Evolutionary conservation across 805 yeast species (phyloP).

Genomic region (Starmerella kuoi): DNA sequence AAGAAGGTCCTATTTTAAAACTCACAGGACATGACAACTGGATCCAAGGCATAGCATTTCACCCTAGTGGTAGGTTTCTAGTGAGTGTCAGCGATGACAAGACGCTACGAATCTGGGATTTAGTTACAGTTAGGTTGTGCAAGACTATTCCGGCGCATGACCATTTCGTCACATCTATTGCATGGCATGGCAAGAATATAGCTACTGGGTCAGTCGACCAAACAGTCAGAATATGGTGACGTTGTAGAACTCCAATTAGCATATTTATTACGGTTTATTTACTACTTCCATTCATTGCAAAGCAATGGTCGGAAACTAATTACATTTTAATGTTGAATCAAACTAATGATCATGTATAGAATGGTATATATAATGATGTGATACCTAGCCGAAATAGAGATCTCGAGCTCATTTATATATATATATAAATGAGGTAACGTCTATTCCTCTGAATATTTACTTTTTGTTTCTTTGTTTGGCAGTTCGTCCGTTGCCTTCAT

Average conservation of each 20-base stretch:
- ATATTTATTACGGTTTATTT: no score
- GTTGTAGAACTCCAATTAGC: no score
- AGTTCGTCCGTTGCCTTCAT: no score
- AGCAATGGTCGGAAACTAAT: background rate
- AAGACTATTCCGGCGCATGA: constrained; percentile 47
- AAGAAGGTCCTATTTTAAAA: constrained; percentile 46
- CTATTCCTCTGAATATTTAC: no score
- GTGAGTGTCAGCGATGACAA: constrained; percentile 72
- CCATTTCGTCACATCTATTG: constrained; percentile 59
- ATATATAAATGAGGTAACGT: no score
- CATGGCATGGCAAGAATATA: constrained; percentile 33
- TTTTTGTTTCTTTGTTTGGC: no score
- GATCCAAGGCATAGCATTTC: constrained; percentile 59
- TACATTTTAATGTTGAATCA: background rate
- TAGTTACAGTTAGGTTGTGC: constrained; percentile 36
- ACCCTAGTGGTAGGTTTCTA: constrained; percentile 63
- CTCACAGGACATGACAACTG: constrained; percentile 73
- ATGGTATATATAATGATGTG: no score
- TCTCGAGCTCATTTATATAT: no score
- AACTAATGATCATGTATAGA: no score
- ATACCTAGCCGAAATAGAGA: no score
- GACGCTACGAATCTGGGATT: constrained; percentile 67
- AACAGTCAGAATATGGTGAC: constrained; percentile 42
- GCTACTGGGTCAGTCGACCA: constrained; percentile 55
- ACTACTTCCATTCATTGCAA: background rate